Evolutionary conservation across 495 filamentous ascomycete species (phyloP), one percentile per base, ranked within the genome.

Genomic region (Ramalina peruviana): DNA sequence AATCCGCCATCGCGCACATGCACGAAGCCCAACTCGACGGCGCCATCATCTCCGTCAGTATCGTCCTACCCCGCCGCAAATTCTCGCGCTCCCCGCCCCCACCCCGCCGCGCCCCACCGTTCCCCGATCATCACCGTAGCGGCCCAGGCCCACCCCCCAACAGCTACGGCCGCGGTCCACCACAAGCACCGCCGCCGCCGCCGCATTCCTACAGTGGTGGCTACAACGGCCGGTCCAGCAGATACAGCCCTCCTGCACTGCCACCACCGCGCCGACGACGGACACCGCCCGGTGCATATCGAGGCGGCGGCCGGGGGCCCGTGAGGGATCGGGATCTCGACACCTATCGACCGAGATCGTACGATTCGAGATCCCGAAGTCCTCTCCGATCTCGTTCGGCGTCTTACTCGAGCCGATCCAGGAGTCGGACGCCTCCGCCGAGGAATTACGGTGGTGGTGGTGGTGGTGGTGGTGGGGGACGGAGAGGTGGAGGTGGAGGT

Each of bases 21-120:
- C 93, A 99, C 63, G 92, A 99, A 71, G 87, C 87, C 13, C 86
- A 96, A 55, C 69, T 99, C 40, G 92, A 99, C 67, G 93, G 92
- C 37, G 75, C 83, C 15, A 66, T 81, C 17, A 81, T 99, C 62
- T 84, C 82, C 56, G 92, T 99, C 23, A 95, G 89, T 47, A 94
- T 97, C 55, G 88, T 97, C 21, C 71, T 96, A 21, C 90, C 90
- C 1, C 83, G 87, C 45, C 83, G 86, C 51, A 67, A 62, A 41
- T 75, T 76, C 47, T 75, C 73, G 19, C 68, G 66, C 9, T 74
- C 72, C 20, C 73, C 73, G 7, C 73, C 72, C 21, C 70, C 69
- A 10, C 45, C 56, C 33, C 49, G 54, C 20, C 25, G 19, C 15
- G 21, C 36, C 19, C 47, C 47, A 17, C 36, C 36, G 13, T 56